These are phyloP conservation scores for Cutaneotrichosporon sp. DNA, from an alignment of 1,284 basidiomycete genomes.

Conservation along the genomic window DNA sequence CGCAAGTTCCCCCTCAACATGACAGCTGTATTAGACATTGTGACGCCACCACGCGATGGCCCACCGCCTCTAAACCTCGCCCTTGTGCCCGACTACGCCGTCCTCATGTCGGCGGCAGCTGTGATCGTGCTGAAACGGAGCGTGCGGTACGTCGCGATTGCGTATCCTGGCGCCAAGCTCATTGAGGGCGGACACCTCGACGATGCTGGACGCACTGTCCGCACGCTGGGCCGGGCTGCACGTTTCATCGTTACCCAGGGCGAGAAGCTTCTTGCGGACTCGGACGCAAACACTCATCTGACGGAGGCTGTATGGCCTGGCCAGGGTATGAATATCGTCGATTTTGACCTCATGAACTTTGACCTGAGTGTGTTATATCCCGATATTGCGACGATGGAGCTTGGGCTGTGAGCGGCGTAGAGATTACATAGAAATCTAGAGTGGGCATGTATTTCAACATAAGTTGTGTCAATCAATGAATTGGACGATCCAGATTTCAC, in stretches of 20 bases:
- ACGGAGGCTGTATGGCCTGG: not conserved
- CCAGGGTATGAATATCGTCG: not conserved
- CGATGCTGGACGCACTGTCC: conserved; percentile 1
- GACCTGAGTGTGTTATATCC: conserved; percentile 19
- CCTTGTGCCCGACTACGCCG: conserved; percentile 9
- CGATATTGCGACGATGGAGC: conserved; percentile 10
- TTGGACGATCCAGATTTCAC: too few relatives aligned
- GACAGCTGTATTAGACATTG: conserved; percentile 15
- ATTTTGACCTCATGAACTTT: conserved; percentile 22
- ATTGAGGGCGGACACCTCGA: conserved; percentile 11
- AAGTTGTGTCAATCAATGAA: too few relatives aligned
- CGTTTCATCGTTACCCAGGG: conserved; percentile 13
- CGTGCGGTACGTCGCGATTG: conserved; percentile 14
- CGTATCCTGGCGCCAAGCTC: conserved; percentile 8
- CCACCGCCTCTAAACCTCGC: not conserved
- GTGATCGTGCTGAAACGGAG: conserved; percentile 14
- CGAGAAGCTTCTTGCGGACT: not conserved
- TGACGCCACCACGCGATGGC: not conserved
- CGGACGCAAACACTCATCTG: not conserved
- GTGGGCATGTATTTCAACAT: too few relatives aligned
- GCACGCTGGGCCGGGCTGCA: not conserved
- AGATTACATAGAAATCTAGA: too few relatives aligned
- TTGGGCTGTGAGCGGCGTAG: not conserved
- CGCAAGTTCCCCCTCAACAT: conserved; percentile 12
- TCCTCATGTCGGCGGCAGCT: conserved; percentile 1